Evolutionary conservation across 1,139 yeast genomes (phyloP).

Genomic region (Entelexis paramagnoliae): DNA sequence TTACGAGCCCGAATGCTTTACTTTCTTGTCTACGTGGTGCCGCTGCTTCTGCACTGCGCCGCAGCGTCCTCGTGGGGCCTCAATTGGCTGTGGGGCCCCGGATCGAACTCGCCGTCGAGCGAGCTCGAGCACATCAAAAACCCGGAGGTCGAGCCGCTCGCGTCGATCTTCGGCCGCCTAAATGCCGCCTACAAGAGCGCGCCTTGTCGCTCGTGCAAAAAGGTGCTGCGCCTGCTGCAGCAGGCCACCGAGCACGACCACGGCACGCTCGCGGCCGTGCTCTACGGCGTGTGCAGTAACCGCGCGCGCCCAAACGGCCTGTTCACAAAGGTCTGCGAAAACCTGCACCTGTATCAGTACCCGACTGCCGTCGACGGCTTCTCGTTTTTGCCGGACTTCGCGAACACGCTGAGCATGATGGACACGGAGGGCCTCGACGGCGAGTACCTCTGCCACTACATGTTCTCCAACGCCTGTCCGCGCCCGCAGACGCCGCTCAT

Average conservation of each 20-base stretch:
- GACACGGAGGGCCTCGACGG: conserved; percentile 42
- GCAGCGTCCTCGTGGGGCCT: neutral
- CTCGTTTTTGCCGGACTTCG: conserved; percentile 34
- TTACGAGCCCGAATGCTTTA: neutral
- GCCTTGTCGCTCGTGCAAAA: conserved; percentile 19
- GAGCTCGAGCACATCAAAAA: neutral
- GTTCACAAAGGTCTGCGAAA: conserved; percentile 13
- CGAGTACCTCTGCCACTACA: conserved; percentile 44
- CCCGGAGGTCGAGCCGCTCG: conserved; percentile 11
- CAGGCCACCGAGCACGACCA: conserved; percentile 4
- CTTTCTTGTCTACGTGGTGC: neutral
- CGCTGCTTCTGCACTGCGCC: neutral
- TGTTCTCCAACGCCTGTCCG: conserved; percentile 37
- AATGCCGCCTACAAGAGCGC: conserved; percentile 6
- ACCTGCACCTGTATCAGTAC: conserved; percentile 13
- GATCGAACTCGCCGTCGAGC: neutral
- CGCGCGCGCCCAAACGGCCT: conserved; percentile 7
- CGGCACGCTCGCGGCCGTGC: conserved; percentile 9
- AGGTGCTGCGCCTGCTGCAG: conserved; percentile 9
- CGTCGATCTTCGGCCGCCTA: conserved; percentile 10
- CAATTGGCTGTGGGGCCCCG: conserved; percentile 4
- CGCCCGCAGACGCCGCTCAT: conserved; percentile 39
- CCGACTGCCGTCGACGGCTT: conserved; percentile 12
- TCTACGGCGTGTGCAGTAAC: conserved; percentile 16
- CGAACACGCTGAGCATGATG: conserved; percentile 40